Percentiles rank a stretch among this genome's conserved stretches.
phyloP scores from a whole-genome alignment of 345 rosid species.

The Raphanus sativus region DNA sequence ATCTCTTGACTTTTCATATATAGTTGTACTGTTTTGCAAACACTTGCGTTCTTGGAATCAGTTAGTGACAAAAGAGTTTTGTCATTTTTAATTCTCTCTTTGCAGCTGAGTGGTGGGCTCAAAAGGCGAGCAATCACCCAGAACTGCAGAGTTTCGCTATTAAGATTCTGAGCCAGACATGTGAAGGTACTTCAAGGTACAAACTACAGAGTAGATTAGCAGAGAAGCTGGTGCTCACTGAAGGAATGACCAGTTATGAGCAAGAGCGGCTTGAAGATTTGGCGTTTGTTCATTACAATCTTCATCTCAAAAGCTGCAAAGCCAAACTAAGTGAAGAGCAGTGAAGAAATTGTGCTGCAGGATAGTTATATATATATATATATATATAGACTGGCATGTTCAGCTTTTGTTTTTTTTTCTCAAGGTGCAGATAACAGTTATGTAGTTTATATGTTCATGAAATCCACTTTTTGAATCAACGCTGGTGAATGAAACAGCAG shows the following conservation, averaged over 20 bases:
- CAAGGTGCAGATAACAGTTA: constrained; percentile 11
- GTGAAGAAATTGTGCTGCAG: constrained; percentile 1
- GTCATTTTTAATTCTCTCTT: neutral
- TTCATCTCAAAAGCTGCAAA: constrained; percentile 43
- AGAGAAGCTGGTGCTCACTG: constrained; percentile 41
- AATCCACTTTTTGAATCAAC: neutral
- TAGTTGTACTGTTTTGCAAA: neutral
- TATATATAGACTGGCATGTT: constrained; percentile 9
- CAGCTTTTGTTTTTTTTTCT: neutral
- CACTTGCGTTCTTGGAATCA: neutral
- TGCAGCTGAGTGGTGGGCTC: constrained; percentile 61
- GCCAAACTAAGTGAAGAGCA: constrained; percentile 7
- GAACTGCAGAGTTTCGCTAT: constrained; percentile 57
- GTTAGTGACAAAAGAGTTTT: neutral
- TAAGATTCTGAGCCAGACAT: constrained; percentile 55
- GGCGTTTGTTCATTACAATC: constrained; percentile 48
- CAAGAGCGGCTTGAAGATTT: constrained; percentile 35
- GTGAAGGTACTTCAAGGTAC: constrained; percentile 52
- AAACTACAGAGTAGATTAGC: constrained; percentile 48
- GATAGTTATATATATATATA: neutral
- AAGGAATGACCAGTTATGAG: constrained; percentile 29
- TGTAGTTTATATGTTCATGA: constrained; percentile 10
- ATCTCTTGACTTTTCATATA: neutral
- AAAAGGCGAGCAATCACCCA: constrained; percentile 44
- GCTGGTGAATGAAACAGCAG: neutral